These are phyloP conservation scores for Physocladia obscura DNA, from an alignment of 192 early-diverging fungal species.

Conservation along the genomic window DNA sequence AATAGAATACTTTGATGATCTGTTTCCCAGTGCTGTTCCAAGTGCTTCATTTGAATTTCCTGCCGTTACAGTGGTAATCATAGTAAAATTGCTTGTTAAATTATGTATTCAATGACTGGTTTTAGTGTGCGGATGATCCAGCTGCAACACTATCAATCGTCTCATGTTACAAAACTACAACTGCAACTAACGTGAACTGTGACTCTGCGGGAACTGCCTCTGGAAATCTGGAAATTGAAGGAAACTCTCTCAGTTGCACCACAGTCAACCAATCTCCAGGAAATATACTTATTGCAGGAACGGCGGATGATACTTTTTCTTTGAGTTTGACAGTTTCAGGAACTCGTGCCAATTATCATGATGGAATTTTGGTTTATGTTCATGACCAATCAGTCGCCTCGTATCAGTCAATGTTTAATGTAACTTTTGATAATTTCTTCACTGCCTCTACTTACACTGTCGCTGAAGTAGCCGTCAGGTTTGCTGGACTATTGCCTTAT, in stretches of 20 bases:
- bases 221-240: constrained; percentile 28
- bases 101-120: too few relatives aligned
- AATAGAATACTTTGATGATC: constrained; percentile 33
- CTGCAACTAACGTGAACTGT: constrained; percentile 16
- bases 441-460: constrained; percentile 30
- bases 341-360: constrained; percentile 7
- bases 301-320: constrained; percentile 31
- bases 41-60: constrained; percentile 48
- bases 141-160: constrained; percentile 14
- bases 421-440: constrained; percentile 43
- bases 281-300: constrained; percentile 20
- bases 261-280: constrained; percentile 40
- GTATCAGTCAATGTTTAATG: background rate
- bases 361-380: constrained; percentile 31
- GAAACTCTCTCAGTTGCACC: constrained; percentile 29
- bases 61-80: constrained; percentile 35
- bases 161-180: constrained; percentile 20
- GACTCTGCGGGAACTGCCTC: constrained; percentile 14
- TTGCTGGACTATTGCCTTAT: background rate
- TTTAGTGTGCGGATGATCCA: constrained; percentile 35
- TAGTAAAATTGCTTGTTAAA: too few relatives aligned
- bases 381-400: constrained; percentile 28
- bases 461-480: constrained; percentile 39
- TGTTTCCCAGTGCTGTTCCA: constrained; percentile 44
- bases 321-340: constrained; percentile 25